Conservation (phyloP, 1,139 yeast genomes). For the Torulaspora globosa region DNA sequence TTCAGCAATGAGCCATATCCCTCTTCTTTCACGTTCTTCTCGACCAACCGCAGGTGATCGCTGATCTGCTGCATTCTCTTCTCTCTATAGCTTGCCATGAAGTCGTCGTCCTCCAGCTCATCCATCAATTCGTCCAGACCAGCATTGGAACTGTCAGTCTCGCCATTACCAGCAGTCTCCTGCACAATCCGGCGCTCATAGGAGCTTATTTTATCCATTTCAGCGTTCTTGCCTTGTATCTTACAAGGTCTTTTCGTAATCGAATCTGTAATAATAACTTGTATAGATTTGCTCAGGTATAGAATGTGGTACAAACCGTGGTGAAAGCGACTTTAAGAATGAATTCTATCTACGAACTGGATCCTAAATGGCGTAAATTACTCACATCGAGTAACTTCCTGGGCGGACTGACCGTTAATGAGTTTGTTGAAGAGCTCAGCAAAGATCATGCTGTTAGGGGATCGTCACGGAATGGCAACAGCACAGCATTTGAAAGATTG, state of each 20-base stretch:
- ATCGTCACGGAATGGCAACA: conserved; percentile 10
- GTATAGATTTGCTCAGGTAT: not conserved
- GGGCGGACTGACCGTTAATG: conserved; percentile 66
- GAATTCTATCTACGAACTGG: conserved; percentile 53
- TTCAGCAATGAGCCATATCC: conserved; percentile 44
- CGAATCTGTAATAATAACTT: not conserved
- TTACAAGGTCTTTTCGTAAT: not conserved
- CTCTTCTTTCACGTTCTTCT: conserved; percentile 38
- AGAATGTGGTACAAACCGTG: not conserved
- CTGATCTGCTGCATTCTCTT: conserved; percentile 60
- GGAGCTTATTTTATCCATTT: conserved; percentile 6
- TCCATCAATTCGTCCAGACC: conserved; percentile 48
- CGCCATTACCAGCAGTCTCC: conserved; percentile 6
- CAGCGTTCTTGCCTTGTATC: not conserved
- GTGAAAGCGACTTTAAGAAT: conserved; percentile 18
- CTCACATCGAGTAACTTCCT: conserved; percentile 70
- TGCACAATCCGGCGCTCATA: conserved; percentile 3
- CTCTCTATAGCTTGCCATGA: conserved; percentile 65
- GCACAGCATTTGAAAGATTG: conserved; percentile 35
- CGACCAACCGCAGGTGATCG: conserved; percentile 42
- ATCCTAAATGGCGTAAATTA: conserved; percentile 64
- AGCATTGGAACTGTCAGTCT: conserved; percentile 6
- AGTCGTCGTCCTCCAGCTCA: conserved; percentile 61
- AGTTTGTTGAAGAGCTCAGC: conserved; percentile 78
- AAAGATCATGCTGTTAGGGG: conserved; percentile 55